Evolutionary conservation across 768 basidiomycete species (phyloP), one percentile per base, ranked within the genome.

Genomic region (Tephrocybe sp.): DNA sequence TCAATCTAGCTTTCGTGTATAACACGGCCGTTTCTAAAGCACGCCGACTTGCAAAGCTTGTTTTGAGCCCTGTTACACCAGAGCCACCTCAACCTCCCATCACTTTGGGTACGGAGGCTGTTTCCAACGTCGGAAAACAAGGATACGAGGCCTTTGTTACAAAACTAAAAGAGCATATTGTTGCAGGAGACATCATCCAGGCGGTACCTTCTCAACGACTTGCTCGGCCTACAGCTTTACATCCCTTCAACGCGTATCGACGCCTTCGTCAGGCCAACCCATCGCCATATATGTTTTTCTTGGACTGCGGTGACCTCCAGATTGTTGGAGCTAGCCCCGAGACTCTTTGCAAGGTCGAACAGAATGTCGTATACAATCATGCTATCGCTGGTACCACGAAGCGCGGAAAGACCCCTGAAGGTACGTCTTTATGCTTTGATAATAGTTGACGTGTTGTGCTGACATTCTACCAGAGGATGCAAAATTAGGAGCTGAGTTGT

Each of bases 311-410:
- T 5, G 92, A 92, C 49, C 65, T 96, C 10, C 94, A 98, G 68
- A 77, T 99, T 32, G 94, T 98, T n/a, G 97, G 97, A 10, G 97
- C 97, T 1, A 96, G 92, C 60, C 97, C 97, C 0, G 97, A 99
- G 70, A 98, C 95, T 4, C 75, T 99, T 4, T 98, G 97, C 72
- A 98, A 95, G 66, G 93, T 99, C 19, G 86, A 92, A 67, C 80
- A 76, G 62, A 90, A 93, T 63, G 85, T 90, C 51, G 96, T 99
- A 4, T 96, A 79, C 68, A 98, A 98, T 62, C 97, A 99, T 64
- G 97, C 97, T 11, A 98, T 99, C 51, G 97, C 97, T 10, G 97
- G 97, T 11, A 99, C 97, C 1, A 88, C 87, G 22, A 84, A 83
- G 65, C 74, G 97, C 61, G 97, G 97, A 0, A 85, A 86, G 67